Conservation (phyloP, 164 flowering plant species). For the Protea cynaroides region DNA sequence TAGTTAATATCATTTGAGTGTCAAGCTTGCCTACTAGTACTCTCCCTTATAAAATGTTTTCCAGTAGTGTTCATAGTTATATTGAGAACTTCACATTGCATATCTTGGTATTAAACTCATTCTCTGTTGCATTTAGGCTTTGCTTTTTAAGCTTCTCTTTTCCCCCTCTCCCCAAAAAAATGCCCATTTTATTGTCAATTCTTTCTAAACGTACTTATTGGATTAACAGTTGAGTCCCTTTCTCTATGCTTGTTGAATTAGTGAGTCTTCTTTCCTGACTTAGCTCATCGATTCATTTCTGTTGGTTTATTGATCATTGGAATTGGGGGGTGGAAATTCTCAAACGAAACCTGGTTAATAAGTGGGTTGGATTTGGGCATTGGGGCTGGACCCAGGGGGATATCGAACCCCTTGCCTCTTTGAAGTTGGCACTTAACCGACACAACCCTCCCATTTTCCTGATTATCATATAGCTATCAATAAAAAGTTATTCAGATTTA, state of each 20-base stretch:
- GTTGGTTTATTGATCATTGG: neutral
- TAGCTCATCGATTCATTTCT: neutral
- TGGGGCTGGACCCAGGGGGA: too few species aligned
- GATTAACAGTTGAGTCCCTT: neutral
- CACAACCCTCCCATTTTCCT: too few species aligned
- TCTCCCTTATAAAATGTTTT: neutral
- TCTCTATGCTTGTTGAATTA: neutral
- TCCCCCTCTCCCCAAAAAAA: too few species aligned
- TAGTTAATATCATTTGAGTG: constrained; percentile 24
- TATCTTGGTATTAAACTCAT: neutral
- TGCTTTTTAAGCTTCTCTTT: too few species aligned
- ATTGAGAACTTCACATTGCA: constrained; percentile 1
- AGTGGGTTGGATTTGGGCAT: too few species aligned
- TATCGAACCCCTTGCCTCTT: too few species aligned
- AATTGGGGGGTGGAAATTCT: too few species aligned
- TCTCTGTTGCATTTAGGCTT: neutral
- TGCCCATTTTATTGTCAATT: too few species aligned
- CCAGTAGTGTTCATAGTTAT: neutral
- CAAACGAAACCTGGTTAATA: too few species aligned
- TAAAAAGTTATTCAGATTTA: too few species aligned
- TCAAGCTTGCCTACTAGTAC: constrained; percentile 1
- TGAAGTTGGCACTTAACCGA: too few species aligned
- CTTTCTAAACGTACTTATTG: neutral
- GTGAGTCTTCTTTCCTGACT: neutral
- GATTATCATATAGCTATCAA: too few species aligned